Conservation (phyloP, 2,329 filamentous ascomycete genomes). For the Aspergillus arachidicola region DNA sequence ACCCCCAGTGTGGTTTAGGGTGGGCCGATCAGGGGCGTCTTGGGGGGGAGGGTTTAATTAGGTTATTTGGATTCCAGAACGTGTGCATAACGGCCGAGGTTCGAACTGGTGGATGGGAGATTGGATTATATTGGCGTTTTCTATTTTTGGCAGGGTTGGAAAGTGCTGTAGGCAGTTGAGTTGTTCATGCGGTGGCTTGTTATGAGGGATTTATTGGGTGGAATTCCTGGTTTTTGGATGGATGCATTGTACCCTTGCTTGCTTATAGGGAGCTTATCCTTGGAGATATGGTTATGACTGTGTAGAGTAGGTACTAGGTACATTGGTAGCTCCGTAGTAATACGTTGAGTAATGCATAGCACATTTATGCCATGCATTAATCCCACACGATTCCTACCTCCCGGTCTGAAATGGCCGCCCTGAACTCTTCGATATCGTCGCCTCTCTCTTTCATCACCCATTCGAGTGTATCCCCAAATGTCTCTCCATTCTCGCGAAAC, state of each 20-base stretch:
- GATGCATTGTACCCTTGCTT: background rate
- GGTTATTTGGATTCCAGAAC: conserved; percentile 7
- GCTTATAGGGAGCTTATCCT: background rate
- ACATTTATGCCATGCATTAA: conserved; percentile 4
- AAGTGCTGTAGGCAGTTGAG: background rate
- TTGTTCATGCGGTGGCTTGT: background rate
- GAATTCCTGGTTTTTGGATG: background rate
- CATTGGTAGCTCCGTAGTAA: background rate
- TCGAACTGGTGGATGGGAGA: background rate
- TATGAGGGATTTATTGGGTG: background rate
- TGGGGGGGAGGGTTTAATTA: background rate
- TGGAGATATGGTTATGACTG: background rate
- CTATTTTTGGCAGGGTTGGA: background rate
- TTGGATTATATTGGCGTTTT: background rate
- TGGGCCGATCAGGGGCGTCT: conserved; percentile 12
- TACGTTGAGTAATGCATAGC: background rate
- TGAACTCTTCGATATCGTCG: conserved; percentile 50
- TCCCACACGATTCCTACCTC: conserved; percentile 35
- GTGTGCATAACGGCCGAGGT: background rate
- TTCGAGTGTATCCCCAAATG: conserved; percentile 61
- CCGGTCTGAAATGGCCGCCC: conserved; percentile 31
- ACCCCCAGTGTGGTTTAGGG: conserved; percentile 10
- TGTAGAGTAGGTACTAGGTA: background rate
- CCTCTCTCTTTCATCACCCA: conserved; percentile 60
- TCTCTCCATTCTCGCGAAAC: conserved; percentile 67